Base-by-base conservation (phyloP, 192 early-diverging fungal genomes). In the Phlyctochytrium planicorne region DNA sequence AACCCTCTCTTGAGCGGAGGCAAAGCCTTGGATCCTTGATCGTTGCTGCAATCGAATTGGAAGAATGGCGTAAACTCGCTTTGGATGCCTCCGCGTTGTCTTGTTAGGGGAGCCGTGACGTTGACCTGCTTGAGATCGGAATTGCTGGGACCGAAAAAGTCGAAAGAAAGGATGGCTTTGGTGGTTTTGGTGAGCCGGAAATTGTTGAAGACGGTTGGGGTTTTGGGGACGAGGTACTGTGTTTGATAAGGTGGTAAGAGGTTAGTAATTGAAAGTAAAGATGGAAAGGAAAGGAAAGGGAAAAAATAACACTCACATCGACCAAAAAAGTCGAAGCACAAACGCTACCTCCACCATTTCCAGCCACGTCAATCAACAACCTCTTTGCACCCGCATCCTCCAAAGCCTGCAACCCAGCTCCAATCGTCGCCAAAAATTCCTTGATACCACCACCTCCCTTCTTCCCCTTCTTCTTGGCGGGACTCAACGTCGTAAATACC, bases 291-390 rank as follows among this genome's bases (percentile, higher is more conserved):
- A n/a, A n/a, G n/a, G n/a, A n/a, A n/a, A n/a, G n/a, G n/a, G n/a
- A n/a, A n/a, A n/a, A n/a, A n/a, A n/a, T n/a, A n/a, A n/a, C n/a
- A n/a, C n/a, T n/a, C n/a, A n/a, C n/a, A n/a, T n/a, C n/a, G n/a
- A n/a, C n/a, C n/a, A n/a, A n/a, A n/a, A n/a, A n/a, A n/a, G n/a
- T n/a, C n/a, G n/a, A n/a, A n/a, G n/a, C n/a, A n/a, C 32, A 53
- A 10, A 67, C 50, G 25, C 29, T 27, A 25, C 75, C 75, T 27
- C 75, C 75, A 32, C 70, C 70, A 34, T 77, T 77, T 24, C 34
- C 36, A 3, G 66, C 65, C 53, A 67, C 59, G 67, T 77, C 75
- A 34, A 77, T 62, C 36, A 77, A 73, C 1, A 77, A 24, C 4
- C 30, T 16, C 40, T 67, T 63, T 2, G 75, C 71, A 27, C 75